Evolutionary conservation across 768 basidiomycete species (phyloP).

Genomic region (Termitomyces sp.): DNA sequence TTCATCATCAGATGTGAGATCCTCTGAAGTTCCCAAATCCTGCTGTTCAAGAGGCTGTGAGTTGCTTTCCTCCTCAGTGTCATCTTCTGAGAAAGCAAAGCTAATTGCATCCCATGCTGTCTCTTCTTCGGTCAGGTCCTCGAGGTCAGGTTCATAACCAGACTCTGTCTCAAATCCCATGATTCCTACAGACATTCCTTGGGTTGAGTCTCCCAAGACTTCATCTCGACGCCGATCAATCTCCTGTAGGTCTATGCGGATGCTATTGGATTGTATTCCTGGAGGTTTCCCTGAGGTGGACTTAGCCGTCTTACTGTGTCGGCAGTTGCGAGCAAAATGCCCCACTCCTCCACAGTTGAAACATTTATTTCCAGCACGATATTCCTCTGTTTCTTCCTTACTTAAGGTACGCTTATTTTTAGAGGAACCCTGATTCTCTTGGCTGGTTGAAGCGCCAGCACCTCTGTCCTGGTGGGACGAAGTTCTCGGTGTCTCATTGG

Average conservation of each 20-base stretch:
- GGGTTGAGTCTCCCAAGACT: neutral
- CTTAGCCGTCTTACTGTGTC: no score
- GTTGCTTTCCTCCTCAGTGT: no score
- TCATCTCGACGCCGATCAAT: neutral
- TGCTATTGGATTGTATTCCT: neutral
- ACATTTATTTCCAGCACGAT: neutral
- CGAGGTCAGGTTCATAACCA: neutral
- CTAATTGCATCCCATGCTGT: neutral
- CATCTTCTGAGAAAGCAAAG: no score
- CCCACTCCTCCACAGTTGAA: neutral
- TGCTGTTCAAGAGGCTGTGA: no score
- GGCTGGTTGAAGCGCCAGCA: no score
- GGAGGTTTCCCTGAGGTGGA: neutral
- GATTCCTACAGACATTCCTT: neutral
- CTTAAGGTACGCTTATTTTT: neutral
- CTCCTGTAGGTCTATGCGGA: neutral
- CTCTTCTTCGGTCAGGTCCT: neutral
- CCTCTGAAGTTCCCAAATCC: no score
- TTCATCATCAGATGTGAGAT: no score
- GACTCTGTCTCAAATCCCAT: neutral
- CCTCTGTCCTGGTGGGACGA: no score
- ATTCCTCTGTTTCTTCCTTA: neutral
- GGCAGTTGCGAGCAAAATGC: neutral
- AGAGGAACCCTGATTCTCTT: neutral
- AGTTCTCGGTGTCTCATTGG: no score